Conservation (phyloP, 352 stramenopile genomes). For the Phytophthora aleatoria region DNA sequence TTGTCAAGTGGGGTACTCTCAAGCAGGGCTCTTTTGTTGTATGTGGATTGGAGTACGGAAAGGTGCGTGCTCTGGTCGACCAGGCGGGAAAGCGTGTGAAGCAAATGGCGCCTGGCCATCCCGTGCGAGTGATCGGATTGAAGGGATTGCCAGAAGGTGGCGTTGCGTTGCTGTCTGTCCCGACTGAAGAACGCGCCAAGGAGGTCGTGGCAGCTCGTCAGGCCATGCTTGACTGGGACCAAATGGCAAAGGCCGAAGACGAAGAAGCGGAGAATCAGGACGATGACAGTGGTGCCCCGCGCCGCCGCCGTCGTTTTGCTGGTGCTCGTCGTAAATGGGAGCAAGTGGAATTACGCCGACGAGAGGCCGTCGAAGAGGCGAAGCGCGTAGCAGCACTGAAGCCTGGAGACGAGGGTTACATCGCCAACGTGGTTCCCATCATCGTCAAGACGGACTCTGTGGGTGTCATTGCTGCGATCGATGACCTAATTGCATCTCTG, state of each 20-base stretch:
- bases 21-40: slow-evolving; percentile 95
- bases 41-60: slow-evolving; percentile 94
- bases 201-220: slow-evolving; percentile 76
- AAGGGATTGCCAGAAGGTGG: slow-evolving; percentile 85
- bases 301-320: slow-evolving; percentile 57
- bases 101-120: slow-evolving; percentile 87
- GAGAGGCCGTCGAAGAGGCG: slow-evolving; percentile 66
- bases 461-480: slow-evolving; percentile 94
- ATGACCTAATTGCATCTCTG: slow-evolving; percentile 82
- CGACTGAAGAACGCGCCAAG: slow-evolving; percentile 78
- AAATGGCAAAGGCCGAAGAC: slow-evolving; percentile 65
- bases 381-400: slow-evolving; percentile 74
- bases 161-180: slow-evolving; percentile 74
- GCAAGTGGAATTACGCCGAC: slow-evolving; percentile 70
- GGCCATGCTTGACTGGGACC: slow-evolving; percentile 77
- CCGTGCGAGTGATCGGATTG: slow-evolving; percentile 90
- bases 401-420: slow-evolving; percentile 80
- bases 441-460: slow-evolving; percentile 99
- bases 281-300: slow-evolving; percentile 17
- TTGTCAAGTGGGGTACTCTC: slow-evolving; percentile 98
- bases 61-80: slow-evolving; percentile 85
- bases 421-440: slow-evolving; percentile 95
- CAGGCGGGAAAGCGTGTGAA: slow-evolving; percentile 86
- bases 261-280: slow-evolving; percentile 50
- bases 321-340: slow-evolving; percentile 63